Evolutionary conservation across 176 grass and related monocot genomes (phyloP), one percentile per base, ranked within the genome.

Genomic region (Ensete ventricosum): DNA sequence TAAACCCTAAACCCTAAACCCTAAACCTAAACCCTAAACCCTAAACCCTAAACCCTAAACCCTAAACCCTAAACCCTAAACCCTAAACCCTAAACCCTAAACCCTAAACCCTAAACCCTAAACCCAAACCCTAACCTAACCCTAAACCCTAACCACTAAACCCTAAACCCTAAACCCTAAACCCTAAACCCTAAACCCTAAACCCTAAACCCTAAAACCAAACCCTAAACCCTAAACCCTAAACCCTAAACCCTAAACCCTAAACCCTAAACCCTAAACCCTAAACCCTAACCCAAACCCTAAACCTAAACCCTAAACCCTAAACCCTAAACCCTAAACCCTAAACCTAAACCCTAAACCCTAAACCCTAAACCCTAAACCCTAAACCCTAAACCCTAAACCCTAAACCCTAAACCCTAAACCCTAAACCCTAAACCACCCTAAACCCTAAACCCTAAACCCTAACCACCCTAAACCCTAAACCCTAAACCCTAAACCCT

Each of bases 311-410:
- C 34, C 72, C 72, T 54, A 22, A 76, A 76, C 16, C 73, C 73
- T 57, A 55, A 76, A 76, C 49, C 73, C 73, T 29, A 21, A 75
- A 75, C 13, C 72, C 72, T 54, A 53, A 76, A 76, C 49, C 73
- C 73, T 29, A 24, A 76, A 76, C 73, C 73, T 29, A 55, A 76
- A 76, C 16, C 73, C 73, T 57, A 55, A 76, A 58, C 16, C 55
- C 11, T 25, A 24, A 76, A 76, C 14, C 73, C 73, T 21, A 21
- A 76, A 76, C 14, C 73, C 73, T 27, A 23, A 76, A 59, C 73
- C 73, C 52, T 76, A 60, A 76, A 76, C 72, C 73, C 52, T 76
- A 76, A 76, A 76, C 73, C 73, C 73, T 76, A 76, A 76, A 76
- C 53, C 73, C 73, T 76, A 76, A 55, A 76, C 73, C 73, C 73